Base-by-base conservation (phyloP, 2,329 filamentous ascomycete genomes). In the Fusarium setosum region DNA sequence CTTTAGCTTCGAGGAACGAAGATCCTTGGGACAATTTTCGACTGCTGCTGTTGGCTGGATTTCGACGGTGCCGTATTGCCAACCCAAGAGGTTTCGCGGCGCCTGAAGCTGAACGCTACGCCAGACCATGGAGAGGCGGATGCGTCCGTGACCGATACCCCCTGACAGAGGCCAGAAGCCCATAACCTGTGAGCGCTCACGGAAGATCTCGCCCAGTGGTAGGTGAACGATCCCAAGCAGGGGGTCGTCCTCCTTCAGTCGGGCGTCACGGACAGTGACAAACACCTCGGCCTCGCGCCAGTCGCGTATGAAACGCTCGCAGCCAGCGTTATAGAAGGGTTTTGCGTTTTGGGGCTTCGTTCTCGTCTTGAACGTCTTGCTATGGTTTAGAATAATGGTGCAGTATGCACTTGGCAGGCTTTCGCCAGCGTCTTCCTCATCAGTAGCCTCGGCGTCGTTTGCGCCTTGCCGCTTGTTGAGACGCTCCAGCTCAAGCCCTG, bases 261-360 rank as follows among this genome's bases (percentile, higher is more conserved):
- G 83, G 18, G 86, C 82, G 72, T 93, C 91, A 11, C 90, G 84
- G 2, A 92, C 89, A 2, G 85, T 82, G 26, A 94, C 79, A 65
- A 91, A 89, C 29, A 93, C 81, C 73, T 93, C 90, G 2, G 88
- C 85, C 12, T 83, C 86, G 15, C 81, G 82, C 85, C 90, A 92
- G 72, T 93, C 88, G 12, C 86, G 82, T 35, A 93, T 83, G 64
- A 92, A 92, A 6, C 89, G 85, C 74, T 94, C 91, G 3, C 88
- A 92, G 6, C 89, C 89, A 4, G 91, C 91, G 65, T 93, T 93
- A 81, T 91, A 93, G 75, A 93, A 93, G 0, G 91, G 91, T 69
- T 92, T 92, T 0, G 88, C 84, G 63, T 92, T 93, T 78, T 92
- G 92, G 1, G 91, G 91, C 76, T 94, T 93, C 1, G 91, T 92